phyloP scores from a whole-genome alignment of 495 filamentous ascomycete species.

The Thermothielavioides terrestris region DNA sequence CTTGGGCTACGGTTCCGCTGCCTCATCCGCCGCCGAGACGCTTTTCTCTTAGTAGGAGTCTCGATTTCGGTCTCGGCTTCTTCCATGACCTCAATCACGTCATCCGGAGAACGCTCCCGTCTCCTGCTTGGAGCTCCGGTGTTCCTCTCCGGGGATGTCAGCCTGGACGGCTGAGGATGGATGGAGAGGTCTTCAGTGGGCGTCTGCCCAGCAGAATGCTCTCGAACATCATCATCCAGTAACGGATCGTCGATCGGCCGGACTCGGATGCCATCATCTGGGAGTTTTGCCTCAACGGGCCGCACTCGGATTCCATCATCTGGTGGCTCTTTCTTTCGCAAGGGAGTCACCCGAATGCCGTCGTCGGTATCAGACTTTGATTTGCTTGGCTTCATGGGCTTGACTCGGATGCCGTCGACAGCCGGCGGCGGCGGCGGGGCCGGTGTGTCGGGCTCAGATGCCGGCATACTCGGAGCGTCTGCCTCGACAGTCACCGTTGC shows the following conservation, averaged over 20 bases:
- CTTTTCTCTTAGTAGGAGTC: constrained; percentile 21
- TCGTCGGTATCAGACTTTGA: constrained; percentile 21
- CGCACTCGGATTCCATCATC: constrained; percentile 26
- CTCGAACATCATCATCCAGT: constrained; percentile 21
- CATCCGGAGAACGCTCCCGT: constrained; percentile 34
- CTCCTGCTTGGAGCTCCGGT: constrained; percentile 14
- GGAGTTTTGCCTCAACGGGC: constrained; percentile 10
- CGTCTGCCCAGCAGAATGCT: constrained; percentile 20
- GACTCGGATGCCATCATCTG: constrained; percentile 15
- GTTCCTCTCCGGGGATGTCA: constrained; percentile 17
- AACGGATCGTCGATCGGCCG: constrained; percentile 28
- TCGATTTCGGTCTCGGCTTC: constrained; percentile 24
- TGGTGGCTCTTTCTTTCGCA: constrained; percentile 13
- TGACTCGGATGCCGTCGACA: constrained; percentile 30
- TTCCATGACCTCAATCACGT: constrained; percentile 39
- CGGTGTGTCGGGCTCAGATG: constrained; percentile 5
- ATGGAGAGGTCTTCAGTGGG: constrained; percentile 24
- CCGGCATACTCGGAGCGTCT: constrained; percentile 12
- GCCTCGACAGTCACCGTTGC: constrained; percentile 26
- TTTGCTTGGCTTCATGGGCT: constrained; percentile 18
- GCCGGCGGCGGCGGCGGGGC: constrained; percentile 17
- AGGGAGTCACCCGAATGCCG: constrained; percentile 30
- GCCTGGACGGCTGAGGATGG: constrained; percentile 24
- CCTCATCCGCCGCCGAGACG: constrained; percentile 4
- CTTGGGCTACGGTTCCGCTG: constrained; percentile 14